Base-by-base conservation (phyloP, 2,329 filamentous ascomycete genomes). In the Cladophialophora chaetospira region DNA sequence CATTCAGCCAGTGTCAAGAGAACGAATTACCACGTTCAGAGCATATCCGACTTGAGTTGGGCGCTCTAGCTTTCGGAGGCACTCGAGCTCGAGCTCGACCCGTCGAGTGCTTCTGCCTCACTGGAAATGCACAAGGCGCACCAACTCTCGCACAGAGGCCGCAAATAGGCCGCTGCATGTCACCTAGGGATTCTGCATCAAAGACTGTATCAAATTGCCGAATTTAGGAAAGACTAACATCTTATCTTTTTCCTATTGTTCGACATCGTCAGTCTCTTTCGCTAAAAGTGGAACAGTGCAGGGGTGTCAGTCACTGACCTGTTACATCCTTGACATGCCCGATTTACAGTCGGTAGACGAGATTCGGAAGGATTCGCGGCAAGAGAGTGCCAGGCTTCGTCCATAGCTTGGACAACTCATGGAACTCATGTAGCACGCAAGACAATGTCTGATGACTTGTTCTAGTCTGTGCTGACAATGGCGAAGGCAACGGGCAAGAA, bases 311-410 rank as follows among this genome's bases (percentile, higher is more conserved):
- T 42, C 17, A n/a, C 44, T 55, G 11, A 50, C 53, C 45, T 56
- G 26, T 49, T 50, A 44, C 53, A 56, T n/a, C 25, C 53, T 26
- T 50, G 25, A 45, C 53, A 56, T 23, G 53, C 53, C 21, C 53
- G 33, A 25, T 56, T 56, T n/a, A 56, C 28, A 1, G 44, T 56
- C 11, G 36, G 45, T 50, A 21, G 21, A 15, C 33, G 25, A 3
- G 43, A n/a, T 3, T 19, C 3, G 1, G 26, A 47, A 15, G 25
- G 3, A 19, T 33, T 35, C 21, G 44, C 25, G 33, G 15, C 19
- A 8, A 47, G 15, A 9, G 44, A n/a, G 4, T 33, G 28, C 44
- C 44, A 47, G 5, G 44, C 13, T 3, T 33, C 11, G 35, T 26
- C 44, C 44, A 47, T 47, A 13, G 38, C 19, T 42, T 42, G 38